Evolutionary conservation across 805 yeast species (phyloP).

Genomic region (Metschnikowia bowlesiae): DNA sequence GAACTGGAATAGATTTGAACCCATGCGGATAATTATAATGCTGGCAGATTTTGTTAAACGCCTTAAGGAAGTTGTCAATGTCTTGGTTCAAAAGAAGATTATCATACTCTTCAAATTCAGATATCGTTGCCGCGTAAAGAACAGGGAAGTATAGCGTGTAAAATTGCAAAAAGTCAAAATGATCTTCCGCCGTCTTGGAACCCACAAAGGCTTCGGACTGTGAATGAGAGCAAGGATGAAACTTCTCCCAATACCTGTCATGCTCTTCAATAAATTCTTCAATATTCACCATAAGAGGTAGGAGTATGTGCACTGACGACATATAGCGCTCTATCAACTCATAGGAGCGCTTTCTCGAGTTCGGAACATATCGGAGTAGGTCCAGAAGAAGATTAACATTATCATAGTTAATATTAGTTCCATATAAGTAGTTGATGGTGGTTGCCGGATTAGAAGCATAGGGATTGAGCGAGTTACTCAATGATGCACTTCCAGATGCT

Average conservation of each 20-base stretch:
- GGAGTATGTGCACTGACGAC: constrained; percentile 51
- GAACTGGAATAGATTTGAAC: constrained; percentile 37
- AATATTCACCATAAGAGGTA: constrained; percentile 48
- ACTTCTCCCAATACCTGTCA: constrained; percentile 45
- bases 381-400: constrained; percentile 32
- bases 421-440: constrained; percentile 32
- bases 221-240: constrained; percentile 12
- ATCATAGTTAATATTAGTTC: constrained; percentile 37
- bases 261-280: constrained; percentile 42
- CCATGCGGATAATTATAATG: constrained; percentile 50
- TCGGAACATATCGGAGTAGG: constrained; percentile 43
- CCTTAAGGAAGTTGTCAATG: constrained; percentile 46
- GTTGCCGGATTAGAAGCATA: constrained; percentile 32
- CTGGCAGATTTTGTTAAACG: constrained; percentile 46
- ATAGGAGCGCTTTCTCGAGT: constrained; percentile 38
- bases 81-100: constrained; percentile 43
- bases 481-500: not conserved
- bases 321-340: constrained; percentile 46
- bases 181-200: constrained; percentile 17
- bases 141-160: constrained; percentile 49
- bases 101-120: constrained; percentile 56
- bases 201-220: constrained; percentile 7
- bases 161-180: constrained; percentile 41
- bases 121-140: constrained; percentile 53
- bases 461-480: constrained; percentile 24